Percentiles rank a stretch among this genome's conserved stretches.
Evolutionary conservation across 495 filamentous ascomycete genomes (phyloP).

Genomic region (Amphirosellinia nigrospora): DNA sequence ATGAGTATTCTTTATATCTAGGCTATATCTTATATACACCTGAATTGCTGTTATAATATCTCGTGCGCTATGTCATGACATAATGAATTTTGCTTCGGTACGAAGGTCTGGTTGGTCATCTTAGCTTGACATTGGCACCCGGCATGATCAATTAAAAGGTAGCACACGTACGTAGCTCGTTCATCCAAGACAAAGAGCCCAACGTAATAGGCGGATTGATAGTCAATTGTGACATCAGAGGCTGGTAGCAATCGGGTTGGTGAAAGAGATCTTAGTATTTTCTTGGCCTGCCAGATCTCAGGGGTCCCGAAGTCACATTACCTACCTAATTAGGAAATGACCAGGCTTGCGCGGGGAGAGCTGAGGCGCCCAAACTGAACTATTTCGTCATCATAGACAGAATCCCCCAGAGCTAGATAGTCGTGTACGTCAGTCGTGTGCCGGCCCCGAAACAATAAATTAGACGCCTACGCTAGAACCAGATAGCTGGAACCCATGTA

Average conservation of each 20-base stretch:
- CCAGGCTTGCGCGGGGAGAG: not conserved
- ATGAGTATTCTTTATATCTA: too few relatives aligned
- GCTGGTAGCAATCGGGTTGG: not conserved
- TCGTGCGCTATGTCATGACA: slow-evolving; percentile 18
- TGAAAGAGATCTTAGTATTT: slow-evolving; percentile 11
- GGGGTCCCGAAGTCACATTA: too few relatives aligned
- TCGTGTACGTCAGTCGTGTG: slow-evolving; percentile 12
- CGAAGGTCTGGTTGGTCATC: too few relatives aligned
- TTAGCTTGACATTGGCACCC: not conserved
- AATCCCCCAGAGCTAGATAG: slow-evolving; percentile 5
- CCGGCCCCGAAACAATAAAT: not conserved
- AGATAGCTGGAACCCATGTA: not conserved
- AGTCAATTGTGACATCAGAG: slow-evolving; percentile 19
- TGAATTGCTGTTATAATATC: not conserved
- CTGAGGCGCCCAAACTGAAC: not conserved
- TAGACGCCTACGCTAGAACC: not conserved
- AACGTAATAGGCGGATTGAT: not conserved
- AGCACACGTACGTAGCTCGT: not conserved
- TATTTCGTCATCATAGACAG: slow-evolving; percentile 9
- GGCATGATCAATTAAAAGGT: not conserved
- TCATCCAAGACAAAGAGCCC: not conserved
- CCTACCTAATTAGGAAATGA: slow-evolving; percentile 10
- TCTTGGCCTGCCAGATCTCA: slow-evolving; percentile 3
- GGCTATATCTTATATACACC: not conserved
- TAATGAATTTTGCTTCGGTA: too few relatives aligned